Evolutionary conservation across 257 asterid genomes (phyloP).

Genomic region (Thymus mandschuricus): DNA sequence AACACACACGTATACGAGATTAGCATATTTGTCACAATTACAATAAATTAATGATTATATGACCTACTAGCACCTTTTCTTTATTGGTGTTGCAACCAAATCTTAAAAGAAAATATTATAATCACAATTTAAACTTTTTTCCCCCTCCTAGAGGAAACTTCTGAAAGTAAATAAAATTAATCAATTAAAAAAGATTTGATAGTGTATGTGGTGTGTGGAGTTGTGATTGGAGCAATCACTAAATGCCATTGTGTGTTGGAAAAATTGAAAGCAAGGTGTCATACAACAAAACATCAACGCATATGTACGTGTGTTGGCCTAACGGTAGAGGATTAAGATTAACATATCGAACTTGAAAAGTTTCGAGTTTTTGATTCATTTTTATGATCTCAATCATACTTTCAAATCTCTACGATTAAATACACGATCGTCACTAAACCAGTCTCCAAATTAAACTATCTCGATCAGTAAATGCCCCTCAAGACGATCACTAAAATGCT

Average conservation of each 20-base stretch:
- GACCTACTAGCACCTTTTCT: conserved; percentile 13
- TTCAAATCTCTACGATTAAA: too few species aligned
- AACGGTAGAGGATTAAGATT: too few species aligned
- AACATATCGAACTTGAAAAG: too few species aligned
- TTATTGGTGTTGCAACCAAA: conserved; percentile 10
- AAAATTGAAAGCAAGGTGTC: background rate
- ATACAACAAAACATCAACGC: too few species aligned
- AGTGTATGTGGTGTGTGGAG: conserved; percentile 6
- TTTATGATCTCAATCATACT: background rate
- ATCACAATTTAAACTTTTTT: background rate
- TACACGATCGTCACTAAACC: too few species aligned
- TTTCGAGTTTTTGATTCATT: too few species aligned
- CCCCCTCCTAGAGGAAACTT: background rate
- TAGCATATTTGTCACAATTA: conserved; percentile 16
- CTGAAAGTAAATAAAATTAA: background rate
- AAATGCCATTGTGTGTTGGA: conserved; percentile 7
- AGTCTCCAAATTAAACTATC: too few species aligned
- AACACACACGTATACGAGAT: background rate
- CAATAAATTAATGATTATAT: background rate
- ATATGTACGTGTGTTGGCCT: too few species aligned
- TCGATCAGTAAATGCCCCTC: too few species aligned
- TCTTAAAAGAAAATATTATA: background rate
- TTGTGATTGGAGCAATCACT: conserved; percentile 8
- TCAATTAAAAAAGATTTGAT: background rate
- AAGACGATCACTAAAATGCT: too few species aligned